phyloP scores from a whole-genome alignment of 805 yeast genomes.

The Lipomyces anomalus region DNA sequence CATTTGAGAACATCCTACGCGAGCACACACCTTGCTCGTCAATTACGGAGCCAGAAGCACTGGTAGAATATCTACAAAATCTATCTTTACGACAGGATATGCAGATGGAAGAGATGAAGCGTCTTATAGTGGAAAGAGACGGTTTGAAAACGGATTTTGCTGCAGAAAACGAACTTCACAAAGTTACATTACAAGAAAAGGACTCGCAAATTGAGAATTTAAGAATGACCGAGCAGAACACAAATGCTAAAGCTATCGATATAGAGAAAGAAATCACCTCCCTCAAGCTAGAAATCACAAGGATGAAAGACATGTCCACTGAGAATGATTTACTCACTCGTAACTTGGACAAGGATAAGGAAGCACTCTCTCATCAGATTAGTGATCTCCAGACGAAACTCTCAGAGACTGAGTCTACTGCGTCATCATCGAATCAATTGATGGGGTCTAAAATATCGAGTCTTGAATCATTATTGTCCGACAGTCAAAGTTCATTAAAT shows the following conservation, averaged over 20 bases:
- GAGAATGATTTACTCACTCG: too few species aligned
- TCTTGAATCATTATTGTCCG: slow-evolving; percentile 4
- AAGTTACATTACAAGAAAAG: not conserved
- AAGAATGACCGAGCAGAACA: slow-evolving; percentile 4
- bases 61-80: slow-evolving; percentile 65
- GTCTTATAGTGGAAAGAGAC: slow-evolving; percentile 32
- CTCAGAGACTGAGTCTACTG: too few species aligned
- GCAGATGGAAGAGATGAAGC: slow-evolving; percentile 60
- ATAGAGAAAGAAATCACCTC: slow-evolving; percentile 7
- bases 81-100: slow-evolving; percentile 54
- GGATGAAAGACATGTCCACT: too few species aligned
- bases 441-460: not conserved
- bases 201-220: not conserved
- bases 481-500: not conserved
- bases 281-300: not conserved
- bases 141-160: too few species aligned
- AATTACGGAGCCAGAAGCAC: slow-evolving; percentile 62
- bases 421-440: too few species aligned
- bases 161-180: too few species aligned
- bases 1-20: slow-evolving; percentile 62
- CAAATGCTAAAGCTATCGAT: not conserved
- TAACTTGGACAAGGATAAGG: too few species aligned
- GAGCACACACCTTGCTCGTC: slow-evolving; percentile 79
- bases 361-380: too few species aligned
- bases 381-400: too few species aligned